Evolutionary conservation across 108 stramenopile genomes (phyloP).

Genomic region (Fistulifera pelliculosa): DNA sequence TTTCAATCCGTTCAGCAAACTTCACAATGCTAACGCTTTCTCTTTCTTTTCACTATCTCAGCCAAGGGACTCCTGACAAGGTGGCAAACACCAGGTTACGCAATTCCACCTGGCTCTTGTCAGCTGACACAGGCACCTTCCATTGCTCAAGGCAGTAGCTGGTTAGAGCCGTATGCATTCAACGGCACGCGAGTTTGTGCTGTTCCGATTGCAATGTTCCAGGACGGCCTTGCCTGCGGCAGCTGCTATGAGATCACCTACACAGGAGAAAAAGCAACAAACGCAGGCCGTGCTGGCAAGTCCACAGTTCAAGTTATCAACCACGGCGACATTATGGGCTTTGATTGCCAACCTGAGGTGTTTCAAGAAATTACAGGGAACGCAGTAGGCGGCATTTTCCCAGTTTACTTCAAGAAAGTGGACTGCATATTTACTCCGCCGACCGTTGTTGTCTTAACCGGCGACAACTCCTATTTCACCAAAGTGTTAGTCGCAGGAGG

Average conservation of each 20-base stretch:
- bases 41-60: too few species aligned
- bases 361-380: background rate
- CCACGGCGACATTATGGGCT: background rate
- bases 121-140: too few species aligned
- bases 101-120: too few species aligned
- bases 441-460: background rate
- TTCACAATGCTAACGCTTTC: too few species aligned
- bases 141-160: too few species aligned
- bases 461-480: background rate
- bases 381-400: background rate
- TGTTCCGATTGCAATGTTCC: background rate
- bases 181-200: background rate
- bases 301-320: slow-evolving; percentile 2
- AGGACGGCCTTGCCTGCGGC: background rate
- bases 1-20: too few species aligned
- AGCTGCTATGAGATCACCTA: slow-evolving; percentile 1
- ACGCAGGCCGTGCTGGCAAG: slow-evolving; percentile 1
- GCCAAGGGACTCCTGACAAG: too few species aligned
- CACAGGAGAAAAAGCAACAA: background rate
- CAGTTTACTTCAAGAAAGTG: background rate
- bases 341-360: background rate
- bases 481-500: slow-evolving; percentile 7
- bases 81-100: too few species aligned
- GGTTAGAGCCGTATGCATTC: too few species aligned
- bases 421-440: background rate